A percentile compares a stretch with the other conserved stretches of the same genome.
phyloP scores from a whole-genome alignment of 139 green algal genomes.

The Micromonas commoda region DNA sequence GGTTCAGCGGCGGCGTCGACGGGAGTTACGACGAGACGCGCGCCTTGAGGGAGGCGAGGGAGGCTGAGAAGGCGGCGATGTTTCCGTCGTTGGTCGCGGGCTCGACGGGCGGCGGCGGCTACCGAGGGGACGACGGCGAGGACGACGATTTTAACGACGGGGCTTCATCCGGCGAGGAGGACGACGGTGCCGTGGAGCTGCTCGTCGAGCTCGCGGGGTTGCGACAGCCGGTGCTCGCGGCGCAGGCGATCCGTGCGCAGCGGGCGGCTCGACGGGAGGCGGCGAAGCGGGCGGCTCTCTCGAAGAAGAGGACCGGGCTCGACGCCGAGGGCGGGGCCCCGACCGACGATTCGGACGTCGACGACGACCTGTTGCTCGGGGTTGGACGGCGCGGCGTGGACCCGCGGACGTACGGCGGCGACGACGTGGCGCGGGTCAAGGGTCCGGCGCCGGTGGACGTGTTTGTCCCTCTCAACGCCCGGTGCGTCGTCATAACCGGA shows the following conservation, averaged over 20 bases:
- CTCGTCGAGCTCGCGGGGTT: conserved; percentile 1
- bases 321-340: not conserved
- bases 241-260: conserved; percentile 12
- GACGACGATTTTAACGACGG: not conserved
- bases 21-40: not conserved
- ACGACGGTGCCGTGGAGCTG: not conserved
- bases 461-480: conserved; percentile 36
- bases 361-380: not conserved
- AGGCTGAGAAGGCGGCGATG: not conserved
- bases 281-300: not conserved
- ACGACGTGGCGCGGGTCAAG: not conserved
- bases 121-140: not conserved
- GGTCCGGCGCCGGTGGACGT: conserved; percentile 49
- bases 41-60: not conserved
- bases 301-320: not conserved
- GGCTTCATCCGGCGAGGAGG: too few species aligned
- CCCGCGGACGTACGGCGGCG: not conserved
- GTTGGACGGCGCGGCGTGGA: not conserved
- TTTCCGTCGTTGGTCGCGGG: not conserved
- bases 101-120: not conserved
- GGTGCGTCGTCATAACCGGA: conserved; percentile 64
- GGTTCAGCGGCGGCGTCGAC: conserved; percentile 3
- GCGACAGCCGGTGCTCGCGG: conserved; percentile 13
- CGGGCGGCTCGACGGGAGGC: not conserved
- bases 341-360: not conserved